These are phyloP conservation scores for Alternaria atra DNA, from an alignment of 2,329 filamentous ascomycete species.

Conservation along the genomic window DNA sequence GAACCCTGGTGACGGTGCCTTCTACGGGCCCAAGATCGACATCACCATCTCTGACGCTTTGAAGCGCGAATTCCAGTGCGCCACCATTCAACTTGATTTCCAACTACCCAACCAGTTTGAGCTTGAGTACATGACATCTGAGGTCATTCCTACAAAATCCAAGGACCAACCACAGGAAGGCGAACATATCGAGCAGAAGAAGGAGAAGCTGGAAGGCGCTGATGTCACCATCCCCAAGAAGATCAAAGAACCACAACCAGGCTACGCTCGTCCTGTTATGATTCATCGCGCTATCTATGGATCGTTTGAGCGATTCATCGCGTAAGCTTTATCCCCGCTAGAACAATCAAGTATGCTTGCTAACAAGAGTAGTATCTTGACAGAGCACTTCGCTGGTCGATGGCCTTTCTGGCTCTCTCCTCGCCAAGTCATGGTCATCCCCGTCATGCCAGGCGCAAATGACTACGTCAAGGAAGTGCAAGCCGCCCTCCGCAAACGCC, in stretches of 20 bases:
- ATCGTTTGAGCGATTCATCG: constrained; percentile 74
- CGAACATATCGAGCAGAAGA: constrained; percentile 31
- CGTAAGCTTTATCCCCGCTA: constrained; percentile 43
- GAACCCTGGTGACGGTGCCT: constrained; percentile 94
- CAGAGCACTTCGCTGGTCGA: constrained; percentile 85
- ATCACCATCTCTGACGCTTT: constrained; percentile 92
- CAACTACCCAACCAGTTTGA: constrained; percentile 86
- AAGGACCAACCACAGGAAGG: constrained; percentile 42
- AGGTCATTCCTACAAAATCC: constrained; percentile 58
- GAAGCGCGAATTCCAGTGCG: constrained; percentile 84
- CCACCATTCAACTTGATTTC: constrained; percentile 95
- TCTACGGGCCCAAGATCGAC: constrained; percentile 98
- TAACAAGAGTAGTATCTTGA: constrained; percentile 65
- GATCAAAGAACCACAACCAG: constrained; percentile 39
- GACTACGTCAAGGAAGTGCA: constrained; percentile 80
- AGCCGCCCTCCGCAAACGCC: constrained; percentile 70
- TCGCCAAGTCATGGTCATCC: constrained; percentile 81
- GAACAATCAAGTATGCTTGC: neutral
- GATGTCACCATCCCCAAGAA: constrained; percentile 34
- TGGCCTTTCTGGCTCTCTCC: constrained; percentile 91
- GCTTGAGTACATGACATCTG: constrained; percentile 82
- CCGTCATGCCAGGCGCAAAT: constrained; percentile 75
- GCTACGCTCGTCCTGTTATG: constrained; percentile 84
- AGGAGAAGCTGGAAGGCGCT: constrained; percentile 28
- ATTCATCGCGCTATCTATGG: constrained; percentile 84